phyloP scores from a whole-genome alignment of 495 filamentous ascomycete species.

The Gamarada debralockiae region DNA sequence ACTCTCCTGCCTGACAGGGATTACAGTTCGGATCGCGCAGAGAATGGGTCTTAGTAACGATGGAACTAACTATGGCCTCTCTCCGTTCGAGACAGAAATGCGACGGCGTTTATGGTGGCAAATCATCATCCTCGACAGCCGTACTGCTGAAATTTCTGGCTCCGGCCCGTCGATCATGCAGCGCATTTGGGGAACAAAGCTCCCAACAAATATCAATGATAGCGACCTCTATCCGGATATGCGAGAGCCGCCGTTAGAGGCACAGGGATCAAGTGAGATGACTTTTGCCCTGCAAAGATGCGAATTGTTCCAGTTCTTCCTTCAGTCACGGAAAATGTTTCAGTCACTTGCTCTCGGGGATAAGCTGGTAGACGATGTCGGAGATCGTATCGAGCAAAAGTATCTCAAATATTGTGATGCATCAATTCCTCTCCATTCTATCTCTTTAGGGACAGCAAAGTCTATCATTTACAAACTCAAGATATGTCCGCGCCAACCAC shows the following conservation, averaged over 20 bases:
- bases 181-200: slow-evolving; percentile 31
- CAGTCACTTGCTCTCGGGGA: slow-evolving; percentile 31
- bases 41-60: slow-evolving; percentile 46
- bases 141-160: slow-evolving; percentile 55
- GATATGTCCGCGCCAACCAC: slow-evolving; percentile 51
- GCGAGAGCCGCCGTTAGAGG: slow-evolving; percentile 20
- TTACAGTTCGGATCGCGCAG: slow-evolving; percentile 40
- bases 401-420: slow-evolving; percentile 53
- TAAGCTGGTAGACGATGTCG: slow-evolving; percentile 37
- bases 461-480: slow-evolving; percentile 37
- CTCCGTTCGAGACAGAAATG: slow-evolving; percentile 58
- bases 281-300: slow-evolving; percentile 47
- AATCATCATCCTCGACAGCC: slow-evolving; percentile 50
- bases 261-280: slow-evolving; percentile 49
- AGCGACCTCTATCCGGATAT: slow-evolving; percentile 35
- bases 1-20: slow-evolving; percentile 36
- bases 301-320: slow-evolving; percentile 42
- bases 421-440: slow-evolving; percentile 55
- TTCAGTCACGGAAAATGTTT: neutral
- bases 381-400: slow-evolving; percentile 35
- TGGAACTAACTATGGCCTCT: slow-evolving; percentile 43
- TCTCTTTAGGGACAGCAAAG: slow-evolving; percentile 40
- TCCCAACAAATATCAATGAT: slow-evolving; percentile 35
- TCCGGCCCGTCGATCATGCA: neutral
- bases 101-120: slow-evolving; percentile 64